Conservation (phyloP, 495 filamentous ascomycete genomes). For the Daldinia vernicosa region DNA sequence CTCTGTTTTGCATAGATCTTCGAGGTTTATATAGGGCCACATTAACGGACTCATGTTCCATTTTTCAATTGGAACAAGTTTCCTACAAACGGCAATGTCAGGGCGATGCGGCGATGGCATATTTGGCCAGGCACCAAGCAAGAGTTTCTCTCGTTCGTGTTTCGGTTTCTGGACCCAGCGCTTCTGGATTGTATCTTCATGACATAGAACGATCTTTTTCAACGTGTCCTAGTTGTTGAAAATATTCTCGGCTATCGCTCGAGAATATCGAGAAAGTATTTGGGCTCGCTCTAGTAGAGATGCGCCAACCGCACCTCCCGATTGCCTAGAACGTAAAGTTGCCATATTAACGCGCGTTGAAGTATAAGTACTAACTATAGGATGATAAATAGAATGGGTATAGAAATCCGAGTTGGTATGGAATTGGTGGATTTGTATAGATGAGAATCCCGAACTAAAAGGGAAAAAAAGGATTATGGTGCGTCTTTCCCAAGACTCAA, state of each 20-base stretch:
- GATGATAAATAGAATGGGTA: too few relatives aligned
- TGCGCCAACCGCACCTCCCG: too few relatives aligned
- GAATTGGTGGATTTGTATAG: too few relatives aligned
- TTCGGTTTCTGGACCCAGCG: constrained; percentile 28
- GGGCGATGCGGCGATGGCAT: constrained; percentile 29
- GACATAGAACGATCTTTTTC: neutral
- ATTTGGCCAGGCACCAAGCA: constrained; percentile 13
- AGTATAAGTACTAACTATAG: too few relatives aligned
- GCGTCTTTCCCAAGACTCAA: neutral
- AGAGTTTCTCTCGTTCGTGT: constrained; percentile 18
- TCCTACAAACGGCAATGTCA: constrained; percentile 8
- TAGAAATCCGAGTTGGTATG: too few relatives aligned
- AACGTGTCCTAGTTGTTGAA: constrained; percentile 17
- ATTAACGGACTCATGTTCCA: constrained; percentile 9
- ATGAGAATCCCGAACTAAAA: too few relatives aligned
- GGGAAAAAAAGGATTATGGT: neutral
- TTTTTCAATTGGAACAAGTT: constrained; percentile 3
- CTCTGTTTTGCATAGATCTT: constrained; percentile 54
- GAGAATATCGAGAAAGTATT: neutral
- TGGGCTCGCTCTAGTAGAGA: neutral
- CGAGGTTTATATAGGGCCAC: constrained; percentile 60
- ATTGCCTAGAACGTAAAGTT: too few relatives aligned
- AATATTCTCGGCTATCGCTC: neutral
- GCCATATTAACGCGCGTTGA: too few relatives aligned
- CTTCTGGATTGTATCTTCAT: constrained; percentile 19